Evolutionary conservation across 2,329 filamentous ascomycete species (phyloP).

Genomic region (Penicillium sp.): DNA sequence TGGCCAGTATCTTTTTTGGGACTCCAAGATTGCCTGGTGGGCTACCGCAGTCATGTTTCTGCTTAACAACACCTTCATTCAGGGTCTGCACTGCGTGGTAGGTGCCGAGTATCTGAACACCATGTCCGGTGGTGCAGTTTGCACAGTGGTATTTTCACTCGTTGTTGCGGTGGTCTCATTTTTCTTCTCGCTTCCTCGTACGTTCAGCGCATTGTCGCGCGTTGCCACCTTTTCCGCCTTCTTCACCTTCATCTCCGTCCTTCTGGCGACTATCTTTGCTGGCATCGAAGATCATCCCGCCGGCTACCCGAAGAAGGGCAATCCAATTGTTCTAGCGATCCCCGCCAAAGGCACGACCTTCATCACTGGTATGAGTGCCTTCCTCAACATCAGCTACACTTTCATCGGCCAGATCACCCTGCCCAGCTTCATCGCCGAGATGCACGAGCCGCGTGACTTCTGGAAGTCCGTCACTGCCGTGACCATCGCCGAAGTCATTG

Average conservation of each 20-base stretch:
- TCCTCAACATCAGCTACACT: conserved; percentile 93
- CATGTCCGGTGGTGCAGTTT: conserved; percentile 71
- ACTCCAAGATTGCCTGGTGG: conserved; percentile 70
- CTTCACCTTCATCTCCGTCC: conserved; percentile 87
- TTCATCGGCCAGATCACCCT: conserved; percentile 96
- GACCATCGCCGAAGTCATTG: conserved; percentile 81
- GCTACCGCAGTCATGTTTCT: conserved; percentile 82
- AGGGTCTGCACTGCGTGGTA: conserved; percentile 79
- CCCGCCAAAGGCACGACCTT: conserved; percentile 74
- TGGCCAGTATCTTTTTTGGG: conserved; percentile 93
- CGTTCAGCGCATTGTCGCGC: conserved; percentile 77
- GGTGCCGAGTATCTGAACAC: conserved; percentile 89
- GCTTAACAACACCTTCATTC: conserved; percentile 91
- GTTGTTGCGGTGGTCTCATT: conserved; percentile 76
- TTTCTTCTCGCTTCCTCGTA: conserved; percentile 78
- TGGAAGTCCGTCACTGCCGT: conserved; percentile 91
- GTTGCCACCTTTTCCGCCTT: conserved; percentile 77
- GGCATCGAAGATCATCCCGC: conserved; percentile 74
- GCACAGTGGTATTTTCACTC: conserved; percentile 78
- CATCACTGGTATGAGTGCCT: conserved; percentile 79
- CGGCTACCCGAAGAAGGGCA: conserved; percentile 62
- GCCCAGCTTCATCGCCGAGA: conserved; percentile 93
- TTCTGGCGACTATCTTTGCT: conserved; percentile 81
- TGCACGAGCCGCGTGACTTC: conserved; percentile 79
- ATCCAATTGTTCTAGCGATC: conserved; percentile 68